A percentile compares a stretch with the other conserved stretches of the same genome.
Conservation (phyloP, 176 grass and related monocot genomes). For the Otatea glauca region DNA sequence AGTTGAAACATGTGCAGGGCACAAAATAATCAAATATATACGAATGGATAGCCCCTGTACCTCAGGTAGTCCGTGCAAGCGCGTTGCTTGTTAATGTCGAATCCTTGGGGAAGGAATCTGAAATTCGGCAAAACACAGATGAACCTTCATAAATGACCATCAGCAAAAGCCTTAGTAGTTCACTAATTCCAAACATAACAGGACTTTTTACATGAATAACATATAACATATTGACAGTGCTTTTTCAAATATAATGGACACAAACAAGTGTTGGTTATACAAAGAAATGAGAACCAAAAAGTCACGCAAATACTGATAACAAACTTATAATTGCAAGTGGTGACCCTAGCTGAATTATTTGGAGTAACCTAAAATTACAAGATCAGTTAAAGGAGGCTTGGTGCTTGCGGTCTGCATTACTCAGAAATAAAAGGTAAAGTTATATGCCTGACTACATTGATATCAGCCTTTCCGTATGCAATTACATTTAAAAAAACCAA, state of each 20-base stretch:
- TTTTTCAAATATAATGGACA: slow-evolving; percentile 3
- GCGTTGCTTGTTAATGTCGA: neutral
- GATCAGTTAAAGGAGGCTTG: slow-evolving; percentile 19
- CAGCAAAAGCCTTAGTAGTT: slow-evolving; percentile 15
- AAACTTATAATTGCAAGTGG: neutral
- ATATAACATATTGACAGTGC: neutral
- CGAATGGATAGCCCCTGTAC: neutral
- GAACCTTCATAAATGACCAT: neutral
- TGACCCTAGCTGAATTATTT: neutral
- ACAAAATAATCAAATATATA: neutral
- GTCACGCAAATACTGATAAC: neutral
- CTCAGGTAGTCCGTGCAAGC: slow-evolving; percentile 10
- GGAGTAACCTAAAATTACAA: slow-evolving; percentile 5
- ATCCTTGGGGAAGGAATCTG: slow-evolving; percentile 17
- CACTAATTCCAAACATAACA: neutral
- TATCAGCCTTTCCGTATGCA: slow-evolving; percentile 6
- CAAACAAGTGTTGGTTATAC: neutral
- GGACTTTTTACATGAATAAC: neutral
- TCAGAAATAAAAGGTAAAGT: neutral
- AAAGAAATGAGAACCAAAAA: neutral
- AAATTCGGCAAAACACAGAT: slow-evolving; percentile 17
- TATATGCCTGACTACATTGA: neutral
- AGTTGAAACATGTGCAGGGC: neutral
- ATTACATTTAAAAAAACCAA: neutral
- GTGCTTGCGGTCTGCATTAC: neutral